Percentiles rank a stretch among this genome's conserved stretches.
Evolutionary conservation across 2,329 filamentous ascomycete species (phyloP).

Genomic region (Colletotrichum sp.): DNA sequence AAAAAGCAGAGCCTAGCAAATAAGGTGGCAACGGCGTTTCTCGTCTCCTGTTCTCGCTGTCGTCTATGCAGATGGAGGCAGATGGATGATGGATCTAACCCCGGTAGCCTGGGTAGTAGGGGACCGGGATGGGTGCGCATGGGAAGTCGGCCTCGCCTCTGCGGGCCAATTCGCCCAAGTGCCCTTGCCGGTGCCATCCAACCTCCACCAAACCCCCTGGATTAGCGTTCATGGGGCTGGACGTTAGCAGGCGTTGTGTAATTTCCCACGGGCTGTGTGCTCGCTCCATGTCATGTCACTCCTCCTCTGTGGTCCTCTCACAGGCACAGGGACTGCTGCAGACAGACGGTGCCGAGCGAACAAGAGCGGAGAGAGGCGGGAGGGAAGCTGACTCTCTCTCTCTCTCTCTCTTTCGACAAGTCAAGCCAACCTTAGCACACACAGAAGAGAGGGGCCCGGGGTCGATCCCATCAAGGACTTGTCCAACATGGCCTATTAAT

Average conservation of each 20-base stretch:
- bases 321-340: neutral
- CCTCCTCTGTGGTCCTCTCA: neutral
- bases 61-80: constrained; percentile 3
- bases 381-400: constrained; percentile 25
- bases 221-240: constrained; percentile 21
- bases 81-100: constrained; percentile 3
- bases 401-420: neutral
- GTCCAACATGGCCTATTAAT: constrained; percentile 48
- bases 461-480: constrained; percentile 8
- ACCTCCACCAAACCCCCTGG: constrained; percentile 22
- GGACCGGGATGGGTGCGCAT: neutral
- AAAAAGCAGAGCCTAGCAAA: neutral
- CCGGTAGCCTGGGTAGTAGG: neutral
- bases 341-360: neutral
- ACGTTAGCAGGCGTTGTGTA: constrained; percentile 10
- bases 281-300: constrained; percentile 12
- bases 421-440: neutral
- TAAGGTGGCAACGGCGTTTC: constrained; percentile 13
- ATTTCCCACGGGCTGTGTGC: constrained; percentile 17
- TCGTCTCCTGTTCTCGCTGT: neutral
- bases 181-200: constrained; percentile 12
- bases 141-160: constrained; percentile 1
- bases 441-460: constrained; percentile 16
- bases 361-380: neutral
- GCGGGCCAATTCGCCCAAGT: constrained; percentile 9